phyloP scores from a whole-genome alignment of 2,329 filamentous ascomycete species.

The Fusarium avenaceum region DNA sequence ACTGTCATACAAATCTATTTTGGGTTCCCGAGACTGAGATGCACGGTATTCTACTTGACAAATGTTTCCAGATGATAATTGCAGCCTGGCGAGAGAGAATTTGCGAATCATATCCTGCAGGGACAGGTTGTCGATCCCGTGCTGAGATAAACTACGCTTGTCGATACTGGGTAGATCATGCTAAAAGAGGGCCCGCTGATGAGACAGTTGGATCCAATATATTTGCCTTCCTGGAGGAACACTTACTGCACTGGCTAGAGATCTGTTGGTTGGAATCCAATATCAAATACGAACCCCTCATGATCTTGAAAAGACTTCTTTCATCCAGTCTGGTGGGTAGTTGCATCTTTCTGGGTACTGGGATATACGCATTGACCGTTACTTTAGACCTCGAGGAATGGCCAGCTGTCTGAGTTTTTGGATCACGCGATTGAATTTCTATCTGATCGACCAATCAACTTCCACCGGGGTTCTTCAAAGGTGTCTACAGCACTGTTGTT shows the following conservation, averaged over 20 bases:
- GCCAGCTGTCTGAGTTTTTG: not conserved
- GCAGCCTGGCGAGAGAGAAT: conserved; percentile 47
- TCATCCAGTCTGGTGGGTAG: not conserved
- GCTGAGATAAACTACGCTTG: not conserved
- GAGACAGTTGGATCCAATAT: not conserved
- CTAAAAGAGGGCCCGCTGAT: not conserved
- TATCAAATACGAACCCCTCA: too few species aligned
- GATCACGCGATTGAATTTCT: not conserved
- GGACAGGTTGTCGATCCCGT: too few species aligned
- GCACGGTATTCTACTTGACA: not conserved
- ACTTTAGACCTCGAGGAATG: too few species aligned
- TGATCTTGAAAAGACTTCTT: too few species aligned
- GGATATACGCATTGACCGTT: too few species aligned
- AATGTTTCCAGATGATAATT: conserved; percentile 15
- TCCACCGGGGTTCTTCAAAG: not conserved
- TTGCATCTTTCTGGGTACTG: too few species aligned
- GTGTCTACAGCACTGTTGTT: not conserved
- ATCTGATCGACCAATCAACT: not conserved
- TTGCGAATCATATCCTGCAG: conserved; percentile 15
- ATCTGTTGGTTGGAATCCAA: too few species aligned
- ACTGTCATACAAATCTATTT: too few species aligned
- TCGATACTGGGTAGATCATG: too few species aligned
- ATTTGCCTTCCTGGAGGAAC: too few species aligned
- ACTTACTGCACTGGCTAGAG: too few species aligned
- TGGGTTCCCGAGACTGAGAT: too few species aligned